A percentile compares a stretch with the other conserved stretches of the same genome.
phyloP scores from a whole-genome alignment of 306 rosid genomes.

The Hylodesmum podocarpum region DNA sequence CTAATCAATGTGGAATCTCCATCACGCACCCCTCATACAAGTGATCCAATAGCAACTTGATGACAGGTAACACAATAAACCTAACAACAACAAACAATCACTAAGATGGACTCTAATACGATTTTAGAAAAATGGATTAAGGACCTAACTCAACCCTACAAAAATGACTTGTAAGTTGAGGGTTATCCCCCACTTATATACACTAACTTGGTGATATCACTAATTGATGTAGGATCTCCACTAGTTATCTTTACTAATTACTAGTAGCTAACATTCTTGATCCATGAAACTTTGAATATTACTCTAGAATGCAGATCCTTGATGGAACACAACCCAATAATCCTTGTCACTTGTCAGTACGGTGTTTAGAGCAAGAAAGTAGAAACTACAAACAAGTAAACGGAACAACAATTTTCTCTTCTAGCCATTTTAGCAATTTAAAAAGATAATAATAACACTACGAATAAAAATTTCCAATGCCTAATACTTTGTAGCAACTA shows the following conservation, averaged over 20 bases:
- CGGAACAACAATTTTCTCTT: not conserved
- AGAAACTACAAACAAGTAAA: not conserved
- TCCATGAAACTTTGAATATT: not conserved
- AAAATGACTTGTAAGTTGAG: too few relatives aligned
- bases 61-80: too few relatives aligned
- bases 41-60: too few relatives aligned
- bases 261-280: conserved; percentile 5
- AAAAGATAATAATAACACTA: not conserved
- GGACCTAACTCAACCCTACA: too few relatives aligned
- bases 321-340: not conserved
- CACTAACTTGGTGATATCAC: too few relatives aligned
- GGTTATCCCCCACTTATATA: too few relatives aligned
- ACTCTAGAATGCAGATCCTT: not conserved
- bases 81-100: too few relatives aligned
- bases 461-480: not conserved
- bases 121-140: too few relatives aligned
- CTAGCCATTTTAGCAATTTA: not conserved
- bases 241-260: not conserved
- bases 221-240: too few relatives aligned
- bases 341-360: not conserved
- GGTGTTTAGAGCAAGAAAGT: not conserved
- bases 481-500: not conserved
- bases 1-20: too few relatives aligned
- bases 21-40: too few relatives aligned
- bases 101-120: too few relatives aligned